These are phyloP conservation scores for Conticribra guillardii DNA, from an alignment of 108 stramenopile species.

Conservation along the genomic window DNA sequence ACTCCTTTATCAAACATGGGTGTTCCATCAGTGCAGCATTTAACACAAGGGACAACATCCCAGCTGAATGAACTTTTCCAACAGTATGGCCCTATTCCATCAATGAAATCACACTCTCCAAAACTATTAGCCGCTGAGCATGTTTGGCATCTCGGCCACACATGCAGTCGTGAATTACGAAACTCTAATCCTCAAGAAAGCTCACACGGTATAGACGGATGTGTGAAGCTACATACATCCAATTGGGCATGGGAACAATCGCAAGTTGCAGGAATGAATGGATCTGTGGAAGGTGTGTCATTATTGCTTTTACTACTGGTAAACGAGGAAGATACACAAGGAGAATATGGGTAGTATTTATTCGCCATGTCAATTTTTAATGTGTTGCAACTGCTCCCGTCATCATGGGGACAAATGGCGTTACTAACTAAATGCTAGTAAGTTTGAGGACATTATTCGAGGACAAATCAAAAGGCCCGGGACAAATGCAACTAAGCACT, in stretches of 20 bases:
- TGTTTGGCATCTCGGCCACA: slow-evolving; percentile 33
- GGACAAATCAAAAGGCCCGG: no score
- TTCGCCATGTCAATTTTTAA: neutral
- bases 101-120: slow-evolving; percentile 31
- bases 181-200: slow-evolving; percentile 27
- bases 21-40: slow-evolving; percentile 32
- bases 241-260: slow-evolving; percentile 27
- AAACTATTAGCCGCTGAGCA: slow-evolving; percentile 16
- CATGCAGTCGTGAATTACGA: slow-evolving; percentile 6
- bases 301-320: neutral
- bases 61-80: slow-evolving; percentile 9
- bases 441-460: no score
- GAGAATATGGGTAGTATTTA: neutral
- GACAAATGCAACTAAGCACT: no score
- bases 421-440: no score
- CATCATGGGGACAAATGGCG: no score
- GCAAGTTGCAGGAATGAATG: slow-evolving; percentile 27
- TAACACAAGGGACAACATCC: slow-evolving; percentile 31
- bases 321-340: neutral
- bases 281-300: neutral
- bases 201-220: slow-evolving; percentile 39
- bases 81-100: slow-evolving; percentile 42
- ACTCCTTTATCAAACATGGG: slow-evolving; percentile 23
- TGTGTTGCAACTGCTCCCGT: no score
- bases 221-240: slow-evolving; percentile 6